Percentiles rank a stretch among this genome's conserved stretches.
These are phyloP conservation scores for Scleromitrula shiraiana DNA, from an alignment of 2,329 filamentous ascomycete genomes.

Conservation along the genomic window DNA sequence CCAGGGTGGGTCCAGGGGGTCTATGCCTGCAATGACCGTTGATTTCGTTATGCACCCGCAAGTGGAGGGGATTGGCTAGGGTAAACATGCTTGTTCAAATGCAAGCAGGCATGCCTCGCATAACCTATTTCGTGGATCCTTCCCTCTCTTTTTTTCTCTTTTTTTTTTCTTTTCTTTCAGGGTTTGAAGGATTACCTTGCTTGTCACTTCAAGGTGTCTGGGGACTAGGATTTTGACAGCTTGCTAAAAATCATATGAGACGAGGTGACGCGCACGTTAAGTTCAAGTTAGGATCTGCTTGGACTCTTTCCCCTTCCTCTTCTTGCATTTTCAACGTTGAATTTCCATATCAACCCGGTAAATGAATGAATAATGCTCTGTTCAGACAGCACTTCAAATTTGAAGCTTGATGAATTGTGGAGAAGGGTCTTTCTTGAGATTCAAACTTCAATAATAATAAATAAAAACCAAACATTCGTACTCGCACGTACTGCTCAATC, in stretches of 20 bases:
- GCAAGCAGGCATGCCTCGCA: conserved; percentile 23
- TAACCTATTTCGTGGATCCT: conserved; percentile 21
- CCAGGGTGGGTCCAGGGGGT: conserved; percentile 18
- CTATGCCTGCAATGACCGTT: conserved; percentile 21
- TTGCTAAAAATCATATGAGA: conserved; percentile 26
- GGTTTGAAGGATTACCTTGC: conserved; percentile 24
- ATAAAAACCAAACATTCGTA: not conserved
- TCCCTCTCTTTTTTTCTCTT: conserved; percentile 12
- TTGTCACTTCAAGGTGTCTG: conserved; percentile 26
- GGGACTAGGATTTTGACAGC: conserved; percentile 25
- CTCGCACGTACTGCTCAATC: not conserved
- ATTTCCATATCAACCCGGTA: not conserved
- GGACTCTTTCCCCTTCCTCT: conserved; percentile 6
- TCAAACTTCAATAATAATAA: not conserved
- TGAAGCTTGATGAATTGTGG: not conserved
- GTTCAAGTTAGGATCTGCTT: conserved; percentile 21
- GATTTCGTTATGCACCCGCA: conserved; percentile 24
- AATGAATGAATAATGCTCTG: not conserved
- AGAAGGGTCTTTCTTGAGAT: not conserved
- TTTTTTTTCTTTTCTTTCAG: conserved; percentile 17
- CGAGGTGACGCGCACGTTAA: conserved; percentile 27
- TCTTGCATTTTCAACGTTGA: not conserved
- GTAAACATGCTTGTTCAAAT: conserved; percentile 25
- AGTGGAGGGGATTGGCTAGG: conserved; percentile 22
- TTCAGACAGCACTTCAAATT: too few relatives aligned